A percentile compares a stretch with the other conserved stretches of the same genome.
Conservation (phyloP, 352 stramenopile genomes). For the Phytophthora constricta region DNA sequence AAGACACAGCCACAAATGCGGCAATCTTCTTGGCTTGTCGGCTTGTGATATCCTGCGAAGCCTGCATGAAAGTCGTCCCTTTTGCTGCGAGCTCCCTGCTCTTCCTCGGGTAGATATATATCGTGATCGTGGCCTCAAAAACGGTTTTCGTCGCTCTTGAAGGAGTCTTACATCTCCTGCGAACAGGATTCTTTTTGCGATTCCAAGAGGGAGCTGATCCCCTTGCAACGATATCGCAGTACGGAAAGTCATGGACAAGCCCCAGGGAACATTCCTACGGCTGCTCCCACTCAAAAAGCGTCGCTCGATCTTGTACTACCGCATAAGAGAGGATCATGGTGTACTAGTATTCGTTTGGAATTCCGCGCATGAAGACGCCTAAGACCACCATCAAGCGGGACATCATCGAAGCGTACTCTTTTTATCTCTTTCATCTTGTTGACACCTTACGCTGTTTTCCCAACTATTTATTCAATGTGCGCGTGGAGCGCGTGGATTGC, state of each 20-base stretch:
- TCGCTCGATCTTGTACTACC: slow-evolving; percentile 33
- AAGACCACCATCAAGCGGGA: slow-evolving; percentile 41
- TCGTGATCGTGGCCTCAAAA: too few species aligned
- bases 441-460: too few species aligned
- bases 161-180: too few species aligned
- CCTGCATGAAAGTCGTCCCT: not conserved
- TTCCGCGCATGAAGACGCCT: slow-evolving; percentile 38
- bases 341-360: slow-evolving; percentile 44
- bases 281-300: slow-evolving; percentile 10
- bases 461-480: slow-evolving; percentile 36
- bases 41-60: not conserved
- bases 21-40: not conserved
- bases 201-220: slow-evolving; percentile 60
- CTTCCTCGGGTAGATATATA: too few species aligned
- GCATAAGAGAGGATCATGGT: slow-evolving; percentile 29
- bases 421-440: too few species aligned
- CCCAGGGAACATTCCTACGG: slow-evolving; percentile 37
- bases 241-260: slow-evolving; percentile 46
- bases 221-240: slow-evolving; percentile 30
- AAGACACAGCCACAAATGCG: not conserved
- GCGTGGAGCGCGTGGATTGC: slow-evolving; percentile 40
- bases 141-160: too few species aligned
- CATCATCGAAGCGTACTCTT: slow-evolving; percentile 42
- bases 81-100: not conserved
- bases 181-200: too few species aligned